Base-by-base conservation (phyloP, 441 rosid species). In the Erysimum cheiri region DNA sequence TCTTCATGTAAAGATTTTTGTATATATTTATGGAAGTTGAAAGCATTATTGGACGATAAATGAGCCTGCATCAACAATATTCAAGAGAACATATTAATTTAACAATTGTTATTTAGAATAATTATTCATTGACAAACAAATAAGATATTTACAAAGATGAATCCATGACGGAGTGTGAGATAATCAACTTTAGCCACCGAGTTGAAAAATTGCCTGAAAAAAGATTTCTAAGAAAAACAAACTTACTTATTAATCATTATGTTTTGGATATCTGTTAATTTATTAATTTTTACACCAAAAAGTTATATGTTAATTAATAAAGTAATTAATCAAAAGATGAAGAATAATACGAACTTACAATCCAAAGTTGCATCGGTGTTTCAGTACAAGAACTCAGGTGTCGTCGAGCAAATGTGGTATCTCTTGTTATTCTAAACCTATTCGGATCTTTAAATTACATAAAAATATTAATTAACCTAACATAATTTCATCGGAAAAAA, bases 111-210 rank as follows among this genome's bases (percentile, higher is more conserved):
- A 6, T 64, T 26, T 29, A 8, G 8, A 47, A 63, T 29, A 55
- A 10, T 13, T 6, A 49, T 60, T 49, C 3, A 15, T 14, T 49
- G 14, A 22, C 22, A 62, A n/a, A 15, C 40, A 32, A 35, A 19
- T 41, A 15, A 19, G 41, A 33, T 13, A 68, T 80, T 61, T 53
- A 90, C 93, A 55, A 82, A 26, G 22, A 90, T 75, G 83, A 90
- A 90, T 19, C 90, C 93, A 49, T 86, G 96, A 50, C 96, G 96
- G 8, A 90, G 69, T 4, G 96, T 90, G 36, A 88, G 83, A 55
- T 88, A 90, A 70, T 90, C 96, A 5, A 86, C 85, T 83, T 86
- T 90, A 0, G 87, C 93, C 26, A 90, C 90, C 1, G 96, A 88
- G 19, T 49, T 70, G 67, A 76, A 85, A 77, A 90, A 88, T 71